Conservation (phyloP, 352 stramenopile species). For the Phytophthora colocasiae region DNA sequence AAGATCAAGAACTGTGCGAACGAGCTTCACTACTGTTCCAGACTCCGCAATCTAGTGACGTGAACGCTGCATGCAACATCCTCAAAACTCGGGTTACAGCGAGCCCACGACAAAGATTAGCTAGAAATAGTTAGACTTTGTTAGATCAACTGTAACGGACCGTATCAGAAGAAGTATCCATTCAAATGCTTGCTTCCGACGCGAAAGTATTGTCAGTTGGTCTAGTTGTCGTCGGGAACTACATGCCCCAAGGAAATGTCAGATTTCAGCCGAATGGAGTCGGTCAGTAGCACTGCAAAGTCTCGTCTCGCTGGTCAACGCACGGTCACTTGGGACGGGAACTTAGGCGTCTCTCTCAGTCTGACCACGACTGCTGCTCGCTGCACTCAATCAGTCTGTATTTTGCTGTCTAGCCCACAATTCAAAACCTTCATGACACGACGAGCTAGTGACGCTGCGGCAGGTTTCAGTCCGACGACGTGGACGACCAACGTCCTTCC, state of each 20-base stretch:
- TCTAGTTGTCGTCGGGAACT: background rate
- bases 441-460: constrained; percentile 9
- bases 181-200: background rate
- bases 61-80: too few relatives aligned
- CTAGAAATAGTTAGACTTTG: too few relatives aligned
- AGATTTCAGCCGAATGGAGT: constrained; percentile 24
- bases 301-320: constrained; percentile 12
- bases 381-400: constrained; percentile 25
- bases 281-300: constrained; percentile 19
- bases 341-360: constrained; percentile 28
- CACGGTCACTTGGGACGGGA: background rate
- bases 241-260: constrained; percentile 19
- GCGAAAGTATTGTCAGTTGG: background rate
- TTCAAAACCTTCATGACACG: constrained; percentile 18
- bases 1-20: too few relatives aligned
- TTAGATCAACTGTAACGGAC: too few relatives aligned
- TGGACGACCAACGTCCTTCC: constrained; percentile 36
- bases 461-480: constrained; percentile 30
- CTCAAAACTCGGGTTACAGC: too few relatives aligned
- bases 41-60: too few relatives aligned
- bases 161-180: background rate
- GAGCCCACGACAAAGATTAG: too few relatives aligned
- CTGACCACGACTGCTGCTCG: background rate
- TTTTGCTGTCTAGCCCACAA: constrained; percentile 22
- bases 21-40: too few relatives aligned